These are phyloP conservation scores for Alternaria postmessia DNA, from an alignment of 2,329 filamentous ascomycete species.

Conservation along the genomic window DNA sequence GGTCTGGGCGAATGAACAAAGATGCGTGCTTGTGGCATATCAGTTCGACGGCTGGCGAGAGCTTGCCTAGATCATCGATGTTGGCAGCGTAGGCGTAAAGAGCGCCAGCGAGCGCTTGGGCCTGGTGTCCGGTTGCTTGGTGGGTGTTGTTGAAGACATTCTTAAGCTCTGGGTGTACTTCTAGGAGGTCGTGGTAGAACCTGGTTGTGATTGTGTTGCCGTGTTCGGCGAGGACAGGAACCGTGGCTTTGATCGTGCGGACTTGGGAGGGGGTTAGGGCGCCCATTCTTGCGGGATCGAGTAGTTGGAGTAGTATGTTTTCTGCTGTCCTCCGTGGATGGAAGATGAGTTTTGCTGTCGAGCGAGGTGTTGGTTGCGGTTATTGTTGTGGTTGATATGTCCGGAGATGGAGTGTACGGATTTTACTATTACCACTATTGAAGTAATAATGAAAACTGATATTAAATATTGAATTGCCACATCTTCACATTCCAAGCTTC, in stretches of 20 bases:
- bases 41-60: constrained; percentile 67
- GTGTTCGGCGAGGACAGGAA: constrained; percentile 72
- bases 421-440: background rate
- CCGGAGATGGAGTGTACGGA: background rate
- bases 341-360: background rate
- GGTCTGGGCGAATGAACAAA: constrained; percentile 71
- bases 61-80: constrained; percentile 71
- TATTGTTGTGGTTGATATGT: background rate
- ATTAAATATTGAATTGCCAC: background rate
- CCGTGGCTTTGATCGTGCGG: constrained; percentile 72
- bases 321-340: background rate
- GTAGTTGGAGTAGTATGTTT: background rate
- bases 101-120: constrained; percentile 72
- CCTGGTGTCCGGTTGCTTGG: constrained; percentile 73
- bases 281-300: constrained; percentile 30
- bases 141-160: constrained; percentile 76
- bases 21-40: constrained; percentile 81
- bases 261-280: constrained; percentile 69
- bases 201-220: constrained; percentile 73
- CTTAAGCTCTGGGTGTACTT: constrained; percentile 70
- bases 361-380: background rate
- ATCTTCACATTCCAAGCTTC: background rate
- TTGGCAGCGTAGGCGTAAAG: constrained; percentile 76
- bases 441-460: background rate
- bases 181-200: constrained; percentile 76